Evolutionary conservation across 2,329 filamentous ascomycete genomes (phyloP), one percentile per base, ranked within the genome.

Genomic region (Orbilia ellipsospora): DNA sequence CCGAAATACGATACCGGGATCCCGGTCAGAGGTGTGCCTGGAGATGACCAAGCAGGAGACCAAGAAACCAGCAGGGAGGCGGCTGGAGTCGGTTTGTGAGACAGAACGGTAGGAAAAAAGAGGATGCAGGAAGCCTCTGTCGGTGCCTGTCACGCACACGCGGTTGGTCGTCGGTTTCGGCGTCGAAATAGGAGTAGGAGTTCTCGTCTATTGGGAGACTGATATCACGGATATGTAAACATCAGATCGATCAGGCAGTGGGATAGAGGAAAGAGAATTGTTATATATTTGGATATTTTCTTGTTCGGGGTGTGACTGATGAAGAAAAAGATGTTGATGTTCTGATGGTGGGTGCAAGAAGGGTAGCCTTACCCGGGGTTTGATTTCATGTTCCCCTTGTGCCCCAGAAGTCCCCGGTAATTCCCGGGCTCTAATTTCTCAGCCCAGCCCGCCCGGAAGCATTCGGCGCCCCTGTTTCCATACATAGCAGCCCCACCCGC

Each of bases 1-100:
- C 68, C 61, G 62, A 63, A 67, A 67, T 55, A 60, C 51, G 50
- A 52, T 45, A 73, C 69, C 62, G 69, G 62, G 69, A 56, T 54
- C 69, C 69, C 62, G 69, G 69, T 56, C 31, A 54, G 28, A 54
- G n/a, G 44, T 44, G 23, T 40, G 55, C 55, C 40, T 52, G 18
- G 40, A 63, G 40, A 57, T 45, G 45, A 28, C 45, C 23, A 54
- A 51, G 36, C 44, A 26, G 51, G 20, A 54, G 54, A 23, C 60
- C 60, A 54, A 56, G 52, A 66, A 45, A 31, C 10, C 36, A 28
- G 51, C 28, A 56, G 51, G 51, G 20, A 44, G 44, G 26, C 13
- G 28, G 59, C 42, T 28, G 4, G 45, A 51, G 16, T 51, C 23
- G 59, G 59, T 42, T 26, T 61, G 40, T 18, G 57, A 48, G 44